A percentile compares a stretch with the other conserved stretches of the same genome.
Evolutionary conservation across 805 yeast species (phyloP).

Genomic region (Spathaspora sp.): DNA sequence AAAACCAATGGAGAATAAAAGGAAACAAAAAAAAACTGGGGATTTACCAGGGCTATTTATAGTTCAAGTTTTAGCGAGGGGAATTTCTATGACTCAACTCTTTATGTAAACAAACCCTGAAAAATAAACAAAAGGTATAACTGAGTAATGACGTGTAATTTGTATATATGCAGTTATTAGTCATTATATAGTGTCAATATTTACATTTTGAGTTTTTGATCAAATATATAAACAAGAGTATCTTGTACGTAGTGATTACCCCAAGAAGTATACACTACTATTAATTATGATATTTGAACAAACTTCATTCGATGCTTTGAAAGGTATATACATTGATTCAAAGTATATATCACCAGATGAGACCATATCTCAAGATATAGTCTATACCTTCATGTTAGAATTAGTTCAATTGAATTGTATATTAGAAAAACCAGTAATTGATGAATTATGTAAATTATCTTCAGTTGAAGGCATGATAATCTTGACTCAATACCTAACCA

Average conservation of each 20-base stretch:
- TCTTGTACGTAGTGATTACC: neutral
- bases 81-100: neutral
- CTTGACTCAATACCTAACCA: neutral
- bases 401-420: neutral
- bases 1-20: neutral
- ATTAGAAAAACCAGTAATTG: neutral
- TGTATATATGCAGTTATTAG: neutral
- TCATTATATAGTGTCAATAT: neutral
- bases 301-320: neutral
- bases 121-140: neutral
- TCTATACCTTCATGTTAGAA: neutral
- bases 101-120: neutral
- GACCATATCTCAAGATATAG: neutral
- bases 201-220: neutral
- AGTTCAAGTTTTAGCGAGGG: too few species aligned
- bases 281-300: neutral
- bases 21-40: neutral
- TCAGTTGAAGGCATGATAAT: neutral
- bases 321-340: neutral
- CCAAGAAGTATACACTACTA: neutral
- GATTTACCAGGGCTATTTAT: neutral
- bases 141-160: neutral
- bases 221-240: neutral
- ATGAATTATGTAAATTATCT: neutral
- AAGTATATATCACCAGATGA: neutral